Percentiles rank a stretch among this genome's conserved stretches.
Conservation (phyloP, 1,139 yeast species). For the Debaryomyces robertsiae region DNA sequence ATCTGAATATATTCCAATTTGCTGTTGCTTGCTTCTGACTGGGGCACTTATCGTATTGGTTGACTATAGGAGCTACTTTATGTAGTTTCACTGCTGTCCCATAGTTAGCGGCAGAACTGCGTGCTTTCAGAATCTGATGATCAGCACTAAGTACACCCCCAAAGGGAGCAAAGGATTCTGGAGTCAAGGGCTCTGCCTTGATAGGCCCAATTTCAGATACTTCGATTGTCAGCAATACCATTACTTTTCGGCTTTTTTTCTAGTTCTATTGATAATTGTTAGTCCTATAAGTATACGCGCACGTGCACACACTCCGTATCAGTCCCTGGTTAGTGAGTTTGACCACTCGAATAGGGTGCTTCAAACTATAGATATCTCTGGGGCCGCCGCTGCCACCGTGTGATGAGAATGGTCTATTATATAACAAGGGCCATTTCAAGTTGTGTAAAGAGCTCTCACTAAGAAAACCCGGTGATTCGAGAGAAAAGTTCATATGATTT, state of each 20-base stretch:
- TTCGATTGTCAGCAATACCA: slow-evolving; percentile 47
- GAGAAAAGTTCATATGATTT: too few species aligned
- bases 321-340: too few species aligned
- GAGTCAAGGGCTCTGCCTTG: slow-evolving; percentile 42
- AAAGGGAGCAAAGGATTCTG: slow-evolving; percentile 42
- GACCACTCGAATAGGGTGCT: too few species aligned
- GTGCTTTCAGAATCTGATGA: slow-evolving; percentile 38
- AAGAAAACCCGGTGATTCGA: too few species aligned
- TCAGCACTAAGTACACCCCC: slow-evolving; percentile 53
- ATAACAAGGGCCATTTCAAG: too few species aligned
- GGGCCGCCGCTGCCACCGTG: too few species aligned
- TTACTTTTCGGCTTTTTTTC: slow-evolving; percentile 13
- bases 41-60: slow-evolving; percentile 50
- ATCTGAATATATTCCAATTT: slow-evolving; percentile 82
- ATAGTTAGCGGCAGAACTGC: slow-evolving; percentile 67
- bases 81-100: slow-evolving; percentile 88
- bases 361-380: too few species aligned
- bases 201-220: slow-evolving; percentile 26
- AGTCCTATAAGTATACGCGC: too few species aligned
- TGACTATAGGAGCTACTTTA: slow-evolving; percentile 68
- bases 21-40: slow-evolving; percentile 54
- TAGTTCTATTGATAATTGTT: too few species aligned
- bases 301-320: too few species aligned
- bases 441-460: too few species aligned
- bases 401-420: too few species aligned